Conservation (phyloP, 225 moss, liverwort and hornwort species). For the Antitrichia curtipendula region DNA sequence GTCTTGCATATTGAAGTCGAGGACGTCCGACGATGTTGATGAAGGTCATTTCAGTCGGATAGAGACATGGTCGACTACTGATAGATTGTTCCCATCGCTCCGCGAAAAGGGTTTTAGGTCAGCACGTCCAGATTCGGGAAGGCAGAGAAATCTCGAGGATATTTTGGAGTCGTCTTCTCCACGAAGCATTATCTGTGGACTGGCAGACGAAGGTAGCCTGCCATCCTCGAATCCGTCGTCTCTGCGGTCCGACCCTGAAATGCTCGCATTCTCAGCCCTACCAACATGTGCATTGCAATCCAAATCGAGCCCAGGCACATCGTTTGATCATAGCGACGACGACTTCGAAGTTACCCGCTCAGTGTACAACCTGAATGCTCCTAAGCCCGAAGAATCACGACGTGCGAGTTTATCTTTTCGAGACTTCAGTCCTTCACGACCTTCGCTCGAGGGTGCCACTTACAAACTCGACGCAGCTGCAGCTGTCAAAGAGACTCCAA, state of each 20-base stretch:
- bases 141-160: not conserved
- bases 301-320: not conserved
- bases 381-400: not conserved
- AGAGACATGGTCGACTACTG: not conserved
- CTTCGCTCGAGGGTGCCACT: not conserved
- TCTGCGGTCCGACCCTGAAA: constrained; percentile 12
- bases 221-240: constrained; percentile 46
- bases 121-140: not conserved
- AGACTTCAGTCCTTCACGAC: not conserved
- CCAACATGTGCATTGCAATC: not conserved
- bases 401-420: constrained; percentile 2
- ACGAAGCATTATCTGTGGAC: constrained; percentile 40
- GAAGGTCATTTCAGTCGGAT: not conserved
- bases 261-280: not conserved
- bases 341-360: not conserved
- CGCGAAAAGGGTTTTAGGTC: not conserved
- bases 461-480: not conserved
- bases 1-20: not conserved
- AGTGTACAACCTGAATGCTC: not conserved
- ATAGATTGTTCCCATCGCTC: not conserved
- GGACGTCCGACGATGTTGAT: not conserved
- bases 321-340: not conserved
- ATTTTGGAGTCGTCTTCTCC: constrained; percentile 23
- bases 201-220: constrained; percentile 27
- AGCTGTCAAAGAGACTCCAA: not conserved